Percentiles rank a stretch among this genome's conserved stretches.
phyloP scores from a whole-genome alignment of 352 stramenopile species.

The Phytophthora citricola region DNA sequence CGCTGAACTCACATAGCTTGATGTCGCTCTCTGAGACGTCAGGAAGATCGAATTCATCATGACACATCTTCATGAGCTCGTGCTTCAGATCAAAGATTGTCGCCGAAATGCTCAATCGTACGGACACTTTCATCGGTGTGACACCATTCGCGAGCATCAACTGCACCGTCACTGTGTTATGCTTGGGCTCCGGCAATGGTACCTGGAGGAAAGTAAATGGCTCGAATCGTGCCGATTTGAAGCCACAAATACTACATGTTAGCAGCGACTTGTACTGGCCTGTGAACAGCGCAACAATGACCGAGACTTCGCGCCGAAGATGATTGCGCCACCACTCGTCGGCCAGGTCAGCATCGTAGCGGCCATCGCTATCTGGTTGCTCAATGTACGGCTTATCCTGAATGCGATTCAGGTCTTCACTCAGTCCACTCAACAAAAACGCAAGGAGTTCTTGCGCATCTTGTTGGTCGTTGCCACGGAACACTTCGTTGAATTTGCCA shows the following conservation, averaged over 20 bases:
- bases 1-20: conserved; percentile 88
- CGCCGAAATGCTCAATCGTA: conserved; percentile 81
- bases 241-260: conserved; percentile 96
- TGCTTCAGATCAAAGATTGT: conserved; percentile 90
- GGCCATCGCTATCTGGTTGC: conserved; percentile 97
- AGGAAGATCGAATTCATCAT: conserved; percentile 72
- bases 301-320: conserved; percentile 97
- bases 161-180: conserved; percentile 83
- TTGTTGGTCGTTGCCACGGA: conserved; percentile 97
- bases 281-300: conserved; percentile 99
- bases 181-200: conserved; percentile 86
- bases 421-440: conserved; percentile 97
- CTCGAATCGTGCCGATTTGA: conserved; percentile 94
- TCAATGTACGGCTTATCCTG: conserved; percentile 97
- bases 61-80: conserved; percentile 81
- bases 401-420: conserved; percentile 99
- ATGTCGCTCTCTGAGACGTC: conserved; percentile 77
- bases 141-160: conserved; percentile 79
- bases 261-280: conserved; percentile 99
- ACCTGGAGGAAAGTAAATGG: conserved; percentile 93
- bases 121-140: conserved; percentile 81
- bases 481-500: conserved; percentile 96
- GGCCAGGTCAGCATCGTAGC: conserved; percentile 97
- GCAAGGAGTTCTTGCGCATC: conserved; percentile 97
- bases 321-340: conserved; percentile 99